Evolutionary conservation across 129 eudicot species (phyloP), one percentile per base, ranked within the genome.

Genomic region (Saposhnikovia divaricata): DNA sequence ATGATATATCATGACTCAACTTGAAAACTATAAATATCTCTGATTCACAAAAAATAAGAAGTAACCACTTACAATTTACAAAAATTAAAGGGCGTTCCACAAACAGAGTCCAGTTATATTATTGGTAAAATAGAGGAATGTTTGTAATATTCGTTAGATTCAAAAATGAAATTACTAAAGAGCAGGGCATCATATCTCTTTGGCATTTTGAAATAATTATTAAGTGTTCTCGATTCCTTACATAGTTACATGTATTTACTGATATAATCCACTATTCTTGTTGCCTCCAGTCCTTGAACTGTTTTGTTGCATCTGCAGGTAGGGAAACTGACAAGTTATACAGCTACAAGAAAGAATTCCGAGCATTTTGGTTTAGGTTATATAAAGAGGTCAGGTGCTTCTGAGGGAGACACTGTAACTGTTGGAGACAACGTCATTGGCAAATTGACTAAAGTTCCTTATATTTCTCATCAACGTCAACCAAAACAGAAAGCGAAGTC

Each of bases 321-420:
- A 27, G 98, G 98, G 65, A 91, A 86, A 85, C 77, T 93, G 82
- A 93, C 98, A 53, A 93, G 98, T 71, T 89, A 83, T 78, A 85
- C 94, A 3, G 72, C 57, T 63, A 92, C 92, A 81, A 86, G 81
- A 72, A 73, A 48, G 9, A 87, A 84, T 61, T 80, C 87, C 8
- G 86, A 81, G 70, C 92, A 90, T 78, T 89, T 93, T 89, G 98
- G 98, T 85, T 84, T 93, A 76, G 96, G 98, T 53, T 93, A 93
- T 80, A 81, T 93, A 6, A 91, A 91, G 89, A 89, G 84, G 85
- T 82, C 82, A 76, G 88, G 85, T 69, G 96, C 91, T 75, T 86
- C 92, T 34, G 38, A 80, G 65, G 96, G 96, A 70, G 96, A 85
- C 46, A 85, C 78, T 23, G 91, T 91, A 23, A 76, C 80, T 8